A percentile compares a stretch with the other conserved stretches of the same genome.
phyloP scores from a whole-genome alignment of 805 yeast genomes.

The Huiozyma sinensis region DNA sequence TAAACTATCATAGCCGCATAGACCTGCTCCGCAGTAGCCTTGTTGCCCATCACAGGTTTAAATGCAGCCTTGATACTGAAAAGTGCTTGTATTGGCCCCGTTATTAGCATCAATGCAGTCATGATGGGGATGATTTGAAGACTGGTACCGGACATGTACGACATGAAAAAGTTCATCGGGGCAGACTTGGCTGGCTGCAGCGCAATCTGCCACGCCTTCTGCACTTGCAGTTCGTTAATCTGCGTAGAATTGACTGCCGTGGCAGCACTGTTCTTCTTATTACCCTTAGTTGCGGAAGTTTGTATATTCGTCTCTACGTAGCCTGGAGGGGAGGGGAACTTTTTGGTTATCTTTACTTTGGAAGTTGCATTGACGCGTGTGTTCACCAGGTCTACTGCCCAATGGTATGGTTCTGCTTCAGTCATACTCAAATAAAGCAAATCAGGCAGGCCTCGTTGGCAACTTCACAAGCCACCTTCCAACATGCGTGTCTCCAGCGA shows the following conservation, averaged over 20 bases:
- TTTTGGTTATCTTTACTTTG: constrained; percentile 2
- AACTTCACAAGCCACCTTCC: too few relatives aligned
- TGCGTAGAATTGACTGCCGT: background rate
- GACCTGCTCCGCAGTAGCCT: constrained; percentile 16
- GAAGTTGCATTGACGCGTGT: background rate
- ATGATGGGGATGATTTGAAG: constrained; percentile 84
- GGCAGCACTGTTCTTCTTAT: constrained; percentile 1
- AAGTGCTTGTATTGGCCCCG: constrained; percentile 68
- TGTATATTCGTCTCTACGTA: constrained; percentile 6
- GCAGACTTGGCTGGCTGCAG: constrained; percentile 69
- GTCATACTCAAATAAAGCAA: background rate
- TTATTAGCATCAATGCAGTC: constrained; percentile 76
- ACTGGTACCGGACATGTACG: constrained; percentile 86
- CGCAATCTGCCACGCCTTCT: constrained; percentile 84
- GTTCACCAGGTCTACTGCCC: constrained; percentile 11
- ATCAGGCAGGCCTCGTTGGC: too few relatives aligned
- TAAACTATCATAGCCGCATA: constrained; percentile 37
- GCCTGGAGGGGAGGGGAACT: constrained; percentile 22
- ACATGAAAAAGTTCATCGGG: constrained; percentile 87
- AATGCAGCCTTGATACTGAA: constrained; percentile 48
- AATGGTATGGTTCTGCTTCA: constrained; percentile 6
- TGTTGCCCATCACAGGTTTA: constrained; percentile 33
- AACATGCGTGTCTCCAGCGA: too few relatives aligned
- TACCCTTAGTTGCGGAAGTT: background rate
- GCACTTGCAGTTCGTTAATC: constrained; percentile 18